Evolutionary conservation across 1,284 basidiomycete species (phyloP), one percentile per base, ranked within the genome.

Genomic region (Leucoagaricus sp.): DNA sequence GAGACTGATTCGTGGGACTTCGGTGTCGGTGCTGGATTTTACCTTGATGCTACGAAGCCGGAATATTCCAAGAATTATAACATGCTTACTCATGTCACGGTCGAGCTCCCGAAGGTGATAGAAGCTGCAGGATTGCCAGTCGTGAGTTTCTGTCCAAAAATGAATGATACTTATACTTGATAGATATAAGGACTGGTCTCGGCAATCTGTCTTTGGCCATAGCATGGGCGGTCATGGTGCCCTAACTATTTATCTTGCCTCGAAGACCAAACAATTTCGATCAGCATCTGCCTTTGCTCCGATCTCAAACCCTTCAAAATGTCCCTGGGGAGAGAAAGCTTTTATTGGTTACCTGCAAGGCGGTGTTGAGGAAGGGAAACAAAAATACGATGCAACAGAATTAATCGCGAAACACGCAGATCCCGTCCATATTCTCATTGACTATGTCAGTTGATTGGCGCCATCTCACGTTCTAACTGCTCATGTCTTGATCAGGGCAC

Each of bases 141-240:
- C 60, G 88, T 89, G 64, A 58, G 81, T 72, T 49, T 41, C 3
- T 26, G 8, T 45, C 38, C 53, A 40, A 21, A 17, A 40, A 5
- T 40, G 13, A n/a, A 19, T 31, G 25, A 17, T 28, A 48, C 28
- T 34, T 28, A 28, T 26, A 51, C 29, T 57, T 36, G 46, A 19
- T 9, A 45, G 21, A 45, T 36, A 55, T 17, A 60, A 90, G 87
- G 89, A 93, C 69, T 78, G 84, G 63, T 80, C 74, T 47, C 81
- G 87, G 49, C 82, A 86, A 69, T 93, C 90, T 21, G 86, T 96
- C 66, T 89, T 92, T 66, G 94, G 93, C 28, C 93, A 96, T 60
- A 77, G 73, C 56, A 90, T 95, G 96, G 96, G 96, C 58, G 96
- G 96, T 1, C 95, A 98, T 70, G 97, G 96, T 17, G 95, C 97